Conservation (phyloP, 176 grass and related monocot species). For the Triticum dicoccoides region DNA sequence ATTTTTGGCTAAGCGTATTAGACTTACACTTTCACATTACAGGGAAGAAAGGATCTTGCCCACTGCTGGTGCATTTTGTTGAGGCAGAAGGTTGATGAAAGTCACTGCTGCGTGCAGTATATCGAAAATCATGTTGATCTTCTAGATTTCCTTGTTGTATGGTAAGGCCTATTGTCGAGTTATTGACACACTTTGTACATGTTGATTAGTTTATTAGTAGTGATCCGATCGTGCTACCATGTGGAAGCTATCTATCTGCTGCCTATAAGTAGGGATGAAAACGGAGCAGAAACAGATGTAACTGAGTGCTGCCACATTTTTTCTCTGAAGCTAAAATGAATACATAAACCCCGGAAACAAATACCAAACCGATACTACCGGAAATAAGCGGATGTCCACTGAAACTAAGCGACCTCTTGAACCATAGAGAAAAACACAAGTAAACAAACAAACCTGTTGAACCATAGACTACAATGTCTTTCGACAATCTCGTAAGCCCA, state of each 20-base stretch:
- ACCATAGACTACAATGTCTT: not conserved
- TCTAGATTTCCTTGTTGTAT: constrained; percentile 96
- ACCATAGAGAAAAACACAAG: not conserved
- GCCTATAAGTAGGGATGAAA: not conserved
- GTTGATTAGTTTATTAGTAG: not conserved
- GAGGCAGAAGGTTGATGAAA: constrained; percentile 77
- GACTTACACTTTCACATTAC: constrained; percentile 29
- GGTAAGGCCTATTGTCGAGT: constrained; percentile 53
- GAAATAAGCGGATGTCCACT: not conserved
- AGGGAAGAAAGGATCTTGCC: constrained; percentile 97
- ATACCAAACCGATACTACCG: not conserved
- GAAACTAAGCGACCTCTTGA: not conserved
- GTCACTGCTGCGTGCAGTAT: constrained; percentile 76
- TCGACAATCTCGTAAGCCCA: not conserved
- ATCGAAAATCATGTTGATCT: constrained; percentile 90
- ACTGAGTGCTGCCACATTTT: not conserved
- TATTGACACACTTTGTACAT: not conserved
- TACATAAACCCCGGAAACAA: not conserved
- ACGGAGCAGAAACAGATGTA: not conserved
- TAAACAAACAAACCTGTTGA: not conserved
- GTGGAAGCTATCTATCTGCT: constrained; percentile 6
- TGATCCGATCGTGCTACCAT: not conserved
- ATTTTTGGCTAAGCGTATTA: constrained; percentile 1
- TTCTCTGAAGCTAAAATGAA: not conserved
- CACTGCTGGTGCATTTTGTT: constrained; percentile 91